Base-by-base conservation (phyloP, 2,329 filamentous ascomycete species). In the Moelleriella libera region DNA sequence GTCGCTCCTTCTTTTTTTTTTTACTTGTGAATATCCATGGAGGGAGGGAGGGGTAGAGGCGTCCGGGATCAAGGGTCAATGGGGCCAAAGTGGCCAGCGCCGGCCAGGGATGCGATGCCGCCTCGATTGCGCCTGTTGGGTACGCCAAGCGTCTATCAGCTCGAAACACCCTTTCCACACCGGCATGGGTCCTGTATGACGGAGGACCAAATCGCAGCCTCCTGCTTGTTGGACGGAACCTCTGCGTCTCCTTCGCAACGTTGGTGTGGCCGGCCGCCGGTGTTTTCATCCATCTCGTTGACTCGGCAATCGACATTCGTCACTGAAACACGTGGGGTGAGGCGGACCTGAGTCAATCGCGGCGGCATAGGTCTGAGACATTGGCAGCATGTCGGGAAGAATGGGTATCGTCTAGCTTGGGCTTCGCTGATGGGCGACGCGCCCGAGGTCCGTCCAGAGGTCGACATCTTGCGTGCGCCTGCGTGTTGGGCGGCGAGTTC, bases 261-360 rank as follows among this genome's bases (percentile, higher is more conserved):
- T 5, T 37, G 21, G 21, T 21, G 21, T 21, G 2, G 21, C 21
- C 21, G 21, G 21, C 21, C 21, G 21, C 21, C 21, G 3, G 2
- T 37, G 34, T 37, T 37, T 5, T 37, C 34, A 8, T 37, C 34
- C 8, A 12, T 12, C 47, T 40, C 8, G 54, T 56, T 54, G 54
- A 54, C 54, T 52, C 51, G 53, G 53, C 54, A 54, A 55, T 56
- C 46, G 44, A 48, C 53, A 56, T 55, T 55, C 52, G 49, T 55
- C 43, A 45, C 50, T 51, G 53, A 56, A 47, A 56, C 54, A 55
- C 46, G 48, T 50, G 49, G 46, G 47, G 47, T n/a, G 14, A n/a
- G 40, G 11, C 40, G 40, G 11, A 41, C 14, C 40, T 21, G 40
- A 41, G 11, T 41, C 40, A n/a, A n/a, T 41, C 14, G 40, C 14